Percentiles rank a stretch among this genome's conserved stretches.
These are phyloP conservation scores for Dentiscutata heterogama DNA, from an alignment of 371 early-diverging fungal species.

Conservation along the genomic window DNA sequence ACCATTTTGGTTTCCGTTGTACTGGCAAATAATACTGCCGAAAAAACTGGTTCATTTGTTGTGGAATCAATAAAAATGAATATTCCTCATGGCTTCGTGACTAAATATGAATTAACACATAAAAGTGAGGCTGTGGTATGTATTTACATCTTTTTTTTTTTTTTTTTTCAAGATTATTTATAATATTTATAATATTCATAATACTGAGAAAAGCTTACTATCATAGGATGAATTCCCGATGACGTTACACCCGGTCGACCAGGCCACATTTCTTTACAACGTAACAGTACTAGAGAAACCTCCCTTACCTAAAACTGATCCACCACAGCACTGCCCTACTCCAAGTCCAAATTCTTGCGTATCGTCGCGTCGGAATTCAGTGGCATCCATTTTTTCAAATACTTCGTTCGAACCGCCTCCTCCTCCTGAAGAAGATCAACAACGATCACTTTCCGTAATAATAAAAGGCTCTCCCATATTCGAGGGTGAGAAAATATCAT, in stretches of 20 bases:
- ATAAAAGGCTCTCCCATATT: conserved; percentile 66
- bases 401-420: conserved; percentile 21
- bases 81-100: conserved; percentile 68
- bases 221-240: conserved; percentile 56
- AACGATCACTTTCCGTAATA: conserved; percentile 66
- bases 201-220: too few species aligned
- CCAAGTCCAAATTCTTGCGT: not conserved
- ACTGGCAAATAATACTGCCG: conserved; percentile 65
- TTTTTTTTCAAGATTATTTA: too few species aligned
- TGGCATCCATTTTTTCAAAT: conserved; percentile 41
- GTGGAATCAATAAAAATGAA: conserved; percentile 66
- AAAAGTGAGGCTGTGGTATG: not conserved
- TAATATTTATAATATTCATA: too few species aligned
- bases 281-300: conserved; percentile 68
- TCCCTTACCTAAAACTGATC: conserved; percentile 3
- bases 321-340: not conserved
- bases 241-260: conserved; percentile 61
- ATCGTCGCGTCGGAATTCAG: conserved; percentile 4
- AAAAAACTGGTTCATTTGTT: conserved; percentile 63
- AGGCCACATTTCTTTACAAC: conserved; percentile 68
- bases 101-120: conserved; percentile 48
- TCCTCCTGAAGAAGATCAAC: conserved; percentile 43
- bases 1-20: conserved; percentile 76
- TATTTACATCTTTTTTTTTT: too few species aligned
- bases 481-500: conserved; percentile 60